Percentiles rank a stretch among this genome's conserved stretches.
These are phyloP conservation scores for Boeremia exigua DNA, from an alignment of 2,329 filamentous ascomycete species.

Conservation along the genomic window DNA sequence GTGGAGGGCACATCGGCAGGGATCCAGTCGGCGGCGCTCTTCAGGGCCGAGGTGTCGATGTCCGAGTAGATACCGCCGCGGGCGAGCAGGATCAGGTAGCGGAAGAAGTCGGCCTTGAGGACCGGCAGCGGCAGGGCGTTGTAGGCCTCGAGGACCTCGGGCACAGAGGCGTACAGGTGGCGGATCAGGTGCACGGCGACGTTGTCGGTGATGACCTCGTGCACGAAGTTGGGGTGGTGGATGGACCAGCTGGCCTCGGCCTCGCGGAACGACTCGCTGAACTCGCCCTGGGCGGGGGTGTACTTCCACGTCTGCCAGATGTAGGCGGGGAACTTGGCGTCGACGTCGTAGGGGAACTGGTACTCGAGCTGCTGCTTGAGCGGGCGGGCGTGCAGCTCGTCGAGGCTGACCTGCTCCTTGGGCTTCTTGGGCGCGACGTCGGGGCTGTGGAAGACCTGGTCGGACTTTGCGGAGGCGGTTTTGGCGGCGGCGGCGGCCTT, in stretches of 20 bases:
- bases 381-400: constrained; percentile 74
- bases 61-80: constrained; percentile 78
- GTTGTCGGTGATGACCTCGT: constrained; percentile 95
- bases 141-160: constrained; percentile 58
- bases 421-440: constrained; percentile 49
- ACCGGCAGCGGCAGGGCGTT: constrained; percentile 56
- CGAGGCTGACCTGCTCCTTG: constrained; percentile 66
- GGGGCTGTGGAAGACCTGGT: constrained; percentile 38
- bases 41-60: constrained; percentile 88
- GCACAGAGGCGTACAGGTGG: constrained; percentile 79
- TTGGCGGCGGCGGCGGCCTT: constrained; percentile 15
- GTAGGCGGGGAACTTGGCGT: constrained; percentile 90
- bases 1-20: constrained; percentile 77
- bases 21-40: constrained; percentile 86
- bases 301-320: constrained; percentile 99
- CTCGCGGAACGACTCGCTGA: constrained; percentile 75
- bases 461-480: constrained; percentile 23
- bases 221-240: constrained; percentile 86
- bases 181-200: constrained; percentile 81
- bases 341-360: constrained; percentile 90
- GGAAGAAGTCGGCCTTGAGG: constrained; percentile 70
- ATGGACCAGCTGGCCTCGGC: constrained; percentile 90
- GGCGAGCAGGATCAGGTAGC: constrained; percentile 74
- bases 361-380: constrained; percentile 84
- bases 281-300: constrained; percentile 77